Base-by-base conservation (phyloP, 371 early-diverging fungal genomes). In the Mortierella sp. region DNA sequence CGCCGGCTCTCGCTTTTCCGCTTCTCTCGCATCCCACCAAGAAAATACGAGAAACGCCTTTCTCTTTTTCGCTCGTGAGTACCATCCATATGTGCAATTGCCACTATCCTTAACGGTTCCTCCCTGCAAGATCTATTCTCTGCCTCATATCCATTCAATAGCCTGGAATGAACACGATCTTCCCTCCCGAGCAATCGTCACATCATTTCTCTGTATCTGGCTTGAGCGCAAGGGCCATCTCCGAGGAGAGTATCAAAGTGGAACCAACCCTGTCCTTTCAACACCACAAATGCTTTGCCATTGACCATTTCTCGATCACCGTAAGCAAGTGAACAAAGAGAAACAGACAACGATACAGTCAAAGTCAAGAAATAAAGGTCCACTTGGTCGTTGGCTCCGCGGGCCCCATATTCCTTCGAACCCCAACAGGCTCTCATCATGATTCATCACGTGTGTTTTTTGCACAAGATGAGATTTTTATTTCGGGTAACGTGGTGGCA, bases 371-470 rank as follows among this genome's bases (percentile, higher is more conserved):
- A n/a, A 41, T 24, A 64, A 31, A 24, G 13, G 41, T 26, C 29
- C 0, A 64, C 41, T 19, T 45, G 47, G 47, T 45, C 47, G n/a
- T n/a, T 16, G 61, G 61, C 37, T 58, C 61, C 61, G 58, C 58
- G 34, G 48, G 58, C 61, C 61, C 61, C 61, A 58, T 34, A 58
- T 58, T 58, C 61, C 37, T 34, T 40, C n/a, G n/a, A n/a, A n/a
- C n/a, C n/a, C n/a, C n/a, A 7, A 11, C 16, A 22, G 43, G n/a
- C 41, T 41, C 64, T 34, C 2, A 64, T 64, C 43, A 58, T 16
- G 16, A 10, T 24, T 22, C 31, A 14, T 66, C 66, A 66, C 66
- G 66, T 66, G 66, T 66, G 66, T 26, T 24, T 39, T 65, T n/a
- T 22, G 34, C 11, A 4, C 26, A 40, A 40, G 9, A 40, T 41